phyloP scores from a whole-genome alignment of 1,284 basidiomycete species.

The Ganoderma meredithae region DNA sequence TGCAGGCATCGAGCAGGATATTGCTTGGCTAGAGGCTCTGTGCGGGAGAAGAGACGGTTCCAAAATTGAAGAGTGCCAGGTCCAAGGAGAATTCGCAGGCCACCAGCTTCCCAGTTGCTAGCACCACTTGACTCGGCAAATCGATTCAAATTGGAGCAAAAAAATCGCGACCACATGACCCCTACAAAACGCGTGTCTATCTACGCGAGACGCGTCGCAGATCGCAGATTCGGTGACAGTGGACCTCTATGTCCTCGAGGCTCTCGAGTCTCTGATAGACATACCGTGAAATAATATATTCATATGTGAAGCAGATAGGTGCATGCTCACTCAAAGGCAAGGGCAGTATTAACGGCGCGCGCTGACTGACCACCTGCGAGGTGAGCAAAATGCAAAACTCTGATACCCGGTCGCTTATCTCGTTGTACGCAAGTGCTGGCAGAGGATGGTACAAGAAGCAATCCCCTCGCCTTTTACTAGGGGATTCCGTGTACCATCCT shows the following conservation, averaged over 20 bases:
- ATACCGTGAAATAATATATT: too few species aligned
- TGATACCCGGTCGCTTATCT: background rate
- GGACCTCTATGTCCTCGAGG: too few species aligned
- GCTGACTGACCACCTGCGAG: slow-evolving; percentile 35
- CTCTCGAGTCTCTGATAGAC: too few species aligned
- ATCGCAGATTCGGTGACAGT: too few species aligned
- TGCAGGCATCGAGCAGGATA: slow-evolving; percentile 14
- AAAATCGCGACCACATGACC: slow-evolving; percentile 32
- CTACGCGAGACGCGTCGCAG: slow-evolving; percentile 12
- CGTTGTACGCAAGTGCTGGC: slow-evolving; percentile 41
- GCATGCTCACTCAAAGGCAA: too few species aligned
- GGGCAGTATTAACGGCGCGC: background rate
- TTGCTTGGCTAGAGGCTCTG: background rate
- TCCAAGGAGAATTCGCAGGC: background rate
- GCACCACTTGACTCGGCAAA: slow-evolving; percentile 24
- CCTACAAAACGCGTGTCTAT: slow-evolving; percentile 12
- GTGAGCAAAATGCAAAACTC: slow-evolving; percentile 43
- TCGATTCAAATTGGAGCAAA: slow-evolving; percentile 22
- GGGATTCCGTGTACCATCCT: slow-evolving; percentile 65
- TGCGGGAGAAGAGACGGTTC: background rate
- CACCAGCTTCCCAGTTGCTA: too few species aligned
- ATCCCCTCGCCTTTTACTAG: slow-evolving; percentile 76
- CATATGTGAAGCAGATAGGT: too few species aligned
- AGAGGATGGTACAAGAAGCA: slow-evolving; percentile 61
- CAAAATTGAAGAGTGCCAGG: background rate